Evolutionary conservation across 257 asterid genomes (phyloP).

Genomic region (Salvia rosmarinus): DNA sequence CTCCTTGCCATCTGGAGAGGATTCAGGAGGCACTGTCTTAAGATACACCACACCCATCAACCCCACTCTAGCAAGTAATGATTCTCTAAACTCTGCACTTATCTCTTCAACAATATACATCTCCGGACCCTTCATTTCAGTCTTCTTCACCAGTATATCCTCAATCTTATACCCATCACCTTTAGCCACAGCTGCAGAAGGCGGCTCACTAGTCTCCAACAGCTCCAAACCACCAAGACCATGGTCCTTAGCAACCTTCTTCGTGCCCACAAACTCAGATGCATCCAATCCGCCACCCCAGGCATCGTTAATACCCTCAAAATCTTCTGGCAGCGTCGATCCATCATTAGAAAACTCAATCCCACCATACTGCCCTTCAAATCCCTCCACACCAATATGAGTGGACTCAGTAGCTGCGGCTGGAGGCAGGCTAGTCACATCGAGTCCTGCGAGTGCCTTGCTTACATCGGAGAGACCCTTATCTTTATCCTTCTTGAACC

Average conservation of each 20-base stretch:
- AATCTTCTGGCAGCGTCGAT: conserved; percentile 82
- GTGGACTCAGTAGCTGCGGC: conserved; percentile 93
- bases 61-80: conserved; percentile 88
- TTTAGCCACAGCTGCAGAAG: conserved; percentile 57
- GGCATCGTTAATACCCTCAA: conserved; percentile 91
- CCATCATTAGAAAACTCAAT: conserved; percentile 82
- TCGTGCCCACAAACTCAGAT: conserved; percentile 82
- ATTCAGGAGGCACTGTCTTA: conserved; percentile 68
- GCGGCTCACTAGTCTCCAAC: conserved; percentile 77
- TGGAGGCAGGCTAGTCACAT: conserved; percentile 85
- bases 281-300: conserved; percentile 99
- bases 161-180: conserved; percentile 71
- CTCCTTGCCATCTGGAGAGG: conserved; percentile 60
- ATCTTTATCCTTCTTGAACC: conserved; percentile 90
- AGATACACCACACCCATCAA: conserved; percentile 73
- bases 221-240: conserved; percentile 99
- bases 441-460: conserved; percentile 89
- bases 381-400: conserved; percentile 93
- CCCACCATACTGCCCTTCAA: conserved; percentile 97
- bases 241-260: conserved; percentile 72
- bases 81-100: conserved; percentile 88
- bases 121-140: conserved; percentile 94
- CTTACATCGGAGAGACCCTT: conserved; percentile 61
- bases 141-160: conserved; percentile 80
- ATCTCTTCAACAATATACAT: conserved; percentile 88